A percentile compares a stretch with the other conserved stretches of the same genome.
Conservation (phyloP, 768 basidiomycete species). For the Crepidotus variabilis region DNA sequence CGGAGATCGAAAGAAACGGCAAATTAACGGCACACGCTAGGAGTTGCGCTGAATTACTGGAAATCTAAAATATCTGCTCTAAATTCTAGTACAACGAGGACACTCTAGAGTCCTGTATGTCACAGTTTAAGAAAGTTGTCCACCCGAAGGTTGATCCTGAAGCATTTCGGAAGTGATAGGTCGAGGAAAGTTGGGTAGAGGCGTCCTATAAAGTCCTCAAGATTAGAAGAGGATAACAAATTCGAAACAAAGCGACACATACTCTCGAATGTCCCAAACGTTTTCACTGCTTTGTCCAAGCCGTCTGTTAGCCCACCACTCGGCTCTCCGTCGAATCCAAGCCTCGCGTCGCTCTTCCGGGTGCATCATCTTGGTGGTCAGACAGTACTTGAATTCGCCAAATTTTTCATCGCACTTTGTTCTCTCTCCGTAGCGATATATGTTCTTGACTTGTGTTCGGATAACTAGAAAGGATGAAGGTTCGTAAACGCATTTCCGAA, state of each 20-base stretch:
- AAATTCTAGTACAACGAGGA: background rate
- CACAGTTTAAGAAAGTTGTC: background rate
- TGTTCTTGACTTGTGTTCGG: constrained; percentile 72
- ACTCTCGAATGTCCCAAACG: constrained; percentile 89
- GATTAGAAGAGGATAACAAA: background rate
- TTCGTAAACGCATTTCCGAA: background rate
- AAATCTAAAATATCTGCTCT: background rate
- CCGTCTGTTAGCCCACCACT: constrained; percentile 90
- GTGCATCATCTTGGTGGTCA: constrained; percentile 75
- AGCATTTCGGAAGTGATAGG: constrained; percentile 27
- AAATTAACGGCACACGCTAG: background rate
- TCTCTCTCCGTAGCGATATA: constrained; percentile 83
- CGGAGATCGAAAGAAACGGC: background rate
- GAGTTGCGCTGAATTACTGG: background rate
- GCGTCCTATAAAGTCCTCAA: constrained; percentile 33
- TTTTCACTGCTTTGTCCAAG: constrained; percentile 85
- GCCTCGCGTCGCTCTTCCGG: constrained; percentile 74
- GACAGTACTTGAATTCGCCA: constrained; percentile 94
- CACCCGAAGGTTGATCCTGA: constrained; percentile 1
- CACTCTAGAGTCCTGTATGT: background rate
- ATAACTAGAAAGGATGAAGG: constrained; percentile 46
- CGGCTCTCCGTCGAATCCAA: constrained; percentile 85
- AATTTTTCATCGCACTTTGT: constrained; percentile 72
- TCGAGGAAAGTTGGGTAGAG: constrained; percentile 45
- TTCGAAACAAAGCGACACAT: background rate